Conservation (phyloP, 2,329 filamentous ascomycete genomes). For the Lachnum nothofagi region DNA sequence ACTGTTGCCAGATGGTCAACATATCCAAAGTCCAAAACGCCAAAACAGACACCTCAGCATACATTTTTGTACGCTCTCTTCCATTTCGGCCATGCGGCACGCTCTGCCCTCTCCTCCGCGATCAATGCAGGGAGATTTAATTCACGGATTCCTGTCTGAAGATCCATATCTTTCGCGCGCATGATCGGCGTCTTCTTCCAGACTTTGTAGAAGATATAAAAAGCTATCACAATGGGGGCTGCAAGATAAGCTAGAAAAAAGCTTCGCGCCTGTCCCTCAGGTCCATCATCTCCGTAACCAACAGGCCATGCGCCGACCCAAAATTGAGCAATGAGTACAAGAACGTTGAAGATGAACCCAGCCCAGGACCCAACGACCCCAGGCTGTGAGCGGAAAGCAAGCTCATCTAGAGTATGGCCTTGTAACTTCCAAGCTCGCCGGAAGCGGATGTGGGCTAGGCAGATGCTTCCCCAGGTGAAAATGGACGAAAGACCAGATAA, state of each 20-base stretch:
- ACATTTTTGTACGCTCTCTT: constrained; percentile 70
- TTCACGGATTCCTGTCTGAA: constrained; percentile 79
- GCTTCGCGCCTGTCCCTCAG: constrained; percentile 47
- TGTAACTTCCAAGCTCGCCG: constrained; percentile 68
- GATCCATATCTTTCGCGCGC: constrained; percentile 69
- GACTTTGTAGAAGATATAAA: constrained; percentile 72
- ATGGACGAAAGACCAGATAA: constrained; percentile 68
- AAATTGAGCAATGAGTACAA: constrained; percentile 79
- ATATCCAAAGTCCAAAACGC: not conserved
- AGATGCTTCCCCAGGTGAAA: constrained; percentile 81
- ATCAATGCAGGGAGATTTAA: constrained; percentile 75
- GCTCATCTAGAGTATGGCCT: constrained; percentile 66
- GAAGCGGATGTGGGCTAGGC: constrained; percentile 88
- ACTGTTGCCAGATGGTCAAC: no score
- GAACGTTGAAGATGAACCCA: constrained; percentile 67
- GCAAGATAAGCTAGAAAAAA: constrained; percentile 74
- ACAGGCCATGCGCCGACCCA: constrained; percentile 81
- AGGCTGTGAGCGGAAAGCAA: constrained; percentile 76
- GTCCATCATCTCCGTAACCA: constrained; percentile 44
- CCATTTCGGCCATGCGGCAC: constrained; percentile 66
- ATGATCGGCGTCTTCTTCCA: constrained; percentile 66
- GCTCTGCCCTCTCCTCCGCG: constrained; percentile 74
- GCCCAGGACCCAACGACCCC: constrained; percentile 77
- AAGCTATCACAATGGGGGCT: constrained; percentile 60
- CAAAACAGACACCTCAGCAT: constrained; percentile 45